Conservation (phyloP, 2,329 filamentous ascomycete species). For the Hansfordia pulvinata region DNA sequence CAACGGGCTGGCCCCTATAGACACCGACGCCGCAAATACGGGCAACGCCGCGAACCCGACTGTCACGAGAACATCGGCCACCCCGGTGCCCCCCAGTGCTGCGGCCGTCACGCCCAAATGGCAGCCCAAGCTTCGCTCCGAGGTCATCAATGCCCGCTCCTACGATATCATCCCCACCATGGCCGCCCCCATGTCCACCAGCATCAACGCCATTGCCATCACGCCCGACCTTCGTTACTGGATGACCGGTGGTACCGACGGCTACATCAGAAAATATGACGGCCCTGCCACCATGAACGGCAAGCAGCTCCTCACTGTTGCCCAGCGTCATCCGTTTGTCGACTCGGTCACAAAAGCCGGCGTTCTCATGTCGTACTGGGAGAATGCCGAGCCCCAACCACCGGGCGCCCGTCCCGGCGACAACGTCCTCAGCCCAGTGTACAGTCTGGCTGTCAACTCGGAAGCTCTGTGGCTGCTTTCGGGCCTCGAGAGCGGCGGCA, state of each 20-base stretch:
- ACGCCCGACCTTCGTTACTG: conserved; percentile 93
- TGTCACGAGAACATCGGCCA: conserved; percentile 16
- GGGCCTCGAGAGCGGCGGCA: conserved; percentile 78
- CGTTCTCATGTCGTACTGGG: conserved; percentile 93
- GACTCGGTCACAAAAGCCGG: conserved; percentile 95
- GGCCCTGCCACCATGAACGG: conserved; percentile 91
- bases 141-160: conserved; percentile 63
- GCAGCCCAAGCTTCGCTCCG: conserved; percentile 55
- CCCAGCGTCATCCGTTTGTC: conserved; percentile 91
- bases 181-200: conserved; percentile 89
- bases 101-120: conserved; percentile 25
- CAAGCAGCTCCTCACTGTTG: conserved; percentile 84
- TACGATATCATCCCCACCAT: conserved; percentile 98
- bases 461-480: conserved; percentile 85
- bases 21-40: background rate
- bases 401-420: conserved; percentile 35
- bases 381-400: conserved; percentile 68
- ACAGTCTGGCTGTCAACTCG: conserved; percentile 83
- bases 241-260: conserved; percentile 86
- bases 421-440: conserved; percentile 70
- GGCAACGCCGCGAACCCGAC: conserved; percentile 6
- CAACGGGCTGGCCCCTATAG: conserved; percentile 3
- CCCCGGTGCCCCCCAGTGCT: conserved; percentile 12
- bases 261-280: conserved; percentile 94
- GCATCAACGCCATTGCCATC: conserved; percentile 81